Evolutionary conservation across 1,284 basidiomycete genomes (phyloP).

Genomic region (Dichomitus squalens): DNA sequence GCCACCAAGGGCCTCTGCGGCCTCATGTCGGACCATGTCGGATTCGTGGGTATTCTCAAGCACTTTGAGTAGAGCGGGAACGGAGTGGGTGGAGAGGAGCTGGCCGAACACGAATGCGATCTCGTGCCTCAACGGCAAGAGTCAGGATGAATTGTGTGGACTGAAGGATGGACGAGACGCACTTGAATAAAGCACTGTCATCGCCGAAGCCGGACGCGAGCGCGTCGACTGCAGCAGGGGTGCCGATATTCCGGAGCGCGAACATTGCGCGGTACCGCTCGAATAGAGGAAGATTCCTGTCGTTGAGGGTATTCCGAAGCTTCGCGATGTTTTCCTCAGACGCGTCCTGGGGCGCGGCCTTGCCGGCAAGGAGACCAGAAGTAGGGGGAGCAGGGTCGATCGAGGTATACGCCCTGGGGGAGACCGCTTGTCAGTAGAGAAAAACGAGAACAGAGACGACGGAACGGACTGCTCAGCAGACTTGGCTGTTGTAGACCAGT

Average conservation of each 20-base stretch:
- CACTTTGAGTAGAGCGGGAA: slow-evolving; percentile 83
- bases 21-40: slow-evolving; percentile 99
- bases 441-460: background rate
- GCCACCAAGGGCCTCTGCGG: slow-evolving; percentile 96
- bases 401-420: slow-evolving; percentile 74
- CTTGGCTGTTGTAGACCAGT: slow-evolving; percentile 38
- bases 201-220: slow-evolving; percentile 90
- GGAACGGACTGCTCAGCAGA: slow-evolving; percentile 36
- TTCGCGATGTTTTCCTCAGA: slow-evolving; percentile 51
- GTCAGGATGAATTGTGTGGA: background rate
- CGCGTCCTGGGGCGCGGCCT: slow-evolving; percentile 49
- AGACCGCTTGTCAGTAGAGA: background rate
- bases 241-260: slow-evolving; percentile 89
- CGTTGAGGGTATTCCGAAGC: slow-evolving; percentile 71
- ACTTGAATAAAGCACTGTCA: slow-evolving; percentile 91
- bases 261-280: slow-evolving; percentile 99
- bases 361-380: slow-evolving; percentile 58
- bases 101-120: slow-evolving; percentile 99
- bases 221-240: slow-evolving; percentile 82
- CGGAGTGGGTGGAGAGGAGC: slow-evolving; percentile 86
- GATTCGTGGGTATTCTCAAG: slow-evolving; percentile 77
- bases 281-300: slow-evolving; percentile 79
- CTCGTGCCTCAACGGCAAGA: slow-evolving; percentile 75
- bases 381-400: slow-evolving; percentile 94
- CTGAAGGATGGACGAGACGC: slow-evolving; percentile 26